Evolutionary conservation across 331 rosid genomes (phyloP), one percentile per base, ranked within the genome.

Genomic region (Rhamnella rubrinervis): DNA sequence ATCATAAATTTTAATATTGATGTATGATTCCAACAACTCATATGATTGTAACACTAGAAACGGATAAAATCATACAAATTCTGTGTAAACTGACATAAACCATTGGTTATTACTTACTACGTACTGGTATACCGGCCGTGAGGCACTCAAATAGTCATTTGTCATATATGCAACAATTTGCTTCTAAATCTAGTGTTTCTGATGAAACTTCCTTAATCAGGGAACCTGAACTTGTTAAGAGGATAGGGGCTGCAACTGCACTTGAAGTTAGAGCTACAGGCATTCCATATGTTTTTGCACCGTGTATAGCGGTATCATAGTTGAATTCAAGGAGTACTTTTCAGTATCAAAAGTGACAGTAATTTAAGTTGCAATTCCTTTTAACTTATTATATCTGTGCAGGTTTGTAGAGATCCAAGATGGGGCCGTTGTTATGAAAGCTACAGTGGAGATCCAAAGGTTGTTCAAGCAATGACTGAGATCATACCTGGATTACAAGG

Each of bases 191-290:
- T 7, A 17, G 11, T 51, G 19, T 59, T 38, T 7, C 9, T 26
- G 31, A 56, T 71, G 39, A 17, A 60, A 6, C 51, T 56, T 1
- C 26, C 41, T 58, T 23, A 31, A 62, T 14, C 78, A 89, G 96
- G 81, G 92, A 89, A 26, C 90, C 90, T 53, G 71, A 73, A 59
- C 87, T 89, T 53, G 87, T 78, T 23, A 81, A 63, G 78, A 76
- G 51, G 71, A 89, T 89, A 28, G 92, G 92, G 61, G 90, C 69
- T 21, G 96, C 92, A 41, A 89, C 96, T 55, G 92, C 96, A 2
- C 92, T 84, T 65, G 96, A 89, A 89, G 84, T 62, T 55, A 85
- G 92, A 74, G 92, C 96, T 0, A 89, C 96, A 10, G 96, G 96
- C 58, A 89, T 86, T 65, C 88, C 56, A 59, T 89, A 89, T 64